These are phyloP conservation scores for Choiromyces venosus DNA, from an alignment of 495 filamentous ascomycete species.

Conservation along the genomic window DNA sequence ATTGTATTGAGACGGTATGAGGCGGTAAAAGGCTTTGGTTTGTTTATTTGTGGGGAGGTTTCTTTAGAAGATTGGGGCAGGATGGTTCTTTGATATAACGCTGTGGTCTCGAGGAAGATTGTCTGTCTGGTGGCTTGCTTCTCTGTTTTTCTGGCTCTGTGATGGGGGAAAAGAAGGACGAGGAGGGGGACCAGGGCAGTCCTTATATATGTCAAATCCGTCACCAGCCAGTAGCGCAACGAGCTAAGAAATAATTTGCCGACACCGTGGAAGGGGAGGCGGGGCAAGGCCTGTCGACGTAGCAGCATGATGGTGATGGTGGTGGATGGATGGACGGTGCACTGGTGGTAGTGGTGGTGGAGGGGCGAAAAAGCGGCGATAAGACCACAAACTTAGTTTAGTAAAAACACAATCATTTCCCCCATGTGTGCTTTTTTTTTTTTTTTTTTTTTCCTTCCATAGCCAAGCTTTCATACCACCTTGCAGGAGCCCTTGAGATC, in stretches of 20 bases:
- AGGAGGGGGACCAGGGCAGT: slow-evolving; percentile 8
- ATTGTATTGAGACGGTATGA: slow-evolving; percentile 7
- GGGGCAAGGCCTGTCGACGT: slow-evolving; percentile 6
- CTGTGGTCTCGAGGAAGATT: slow-evolving; percentile 10
- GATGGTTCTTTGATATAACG: neutral
- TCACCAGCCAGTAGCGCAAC: slow-evolving; percentile 16
- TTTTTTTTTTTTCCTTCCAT: neutral
- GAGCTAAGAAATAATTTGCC: slow-evolving; percentile 19
- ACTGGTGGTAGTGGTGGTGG: slow-evolving; percentile 24
- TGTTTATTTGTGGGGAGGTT: slow-evolving; percentile 11
- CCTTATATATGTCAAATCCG: slow-evolving; percentile 30
- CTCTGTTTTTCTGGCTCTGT: slow-evolving; percentile 21
- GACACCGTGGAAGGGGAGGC: neutral
- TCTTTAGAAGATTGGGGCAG: slow-evolving; percentile 11
- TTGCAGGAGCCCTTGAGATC: slow-evolving; percentile 23
- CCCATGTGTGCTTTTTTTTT: neutral
- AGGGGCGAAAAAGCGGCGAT: slow-evolving; percentile 30
- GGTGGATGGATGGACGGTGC: slow-evolving; percentile 22
- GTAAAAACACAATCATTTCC: slow-evolving; percentile 9
- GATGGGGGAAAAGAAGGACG: slow-evolving; percentile 17
- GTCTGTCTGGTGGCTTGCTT: slow-evolving; percentile 17
- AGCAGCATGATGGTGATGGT: slow-evolving; percentile 24
- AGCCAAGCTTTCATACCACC: slow-evolving; percentile 26
- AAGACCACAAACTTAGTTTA: slow-evolving; percentile 28
- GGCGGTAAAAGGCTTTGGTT: slow-evolving; percentile 8